Base-by-base conservation (phyloP, 495 filamentous ascomycete genomes). In the Bryoglossum gracile region DNA sequence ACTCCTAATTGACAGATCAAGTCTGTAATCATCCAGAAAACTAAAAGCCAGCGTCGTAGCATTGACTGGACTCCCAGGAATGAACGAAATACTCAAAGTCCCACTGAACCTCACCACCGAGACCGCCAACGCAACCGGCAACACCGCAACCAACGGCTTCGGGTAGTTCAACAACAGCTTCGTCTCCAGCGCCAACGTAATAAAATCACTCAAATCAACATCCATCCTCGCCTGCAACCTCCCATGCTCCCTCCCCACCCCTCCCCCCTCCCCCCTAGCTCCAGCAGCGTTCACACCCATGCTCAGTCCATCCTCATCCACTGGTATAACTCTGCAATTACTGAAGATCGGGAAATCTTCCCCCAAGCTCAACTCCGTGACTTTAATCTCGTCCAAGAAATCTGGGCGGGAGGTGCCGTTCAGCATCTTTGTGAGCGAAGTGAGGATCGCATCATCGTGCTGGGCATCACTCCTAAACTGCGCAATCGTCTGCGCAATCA, bases 291-390 rank as follows among this genome's bases (percentile, higher is more conserved):
- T n/a, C n/a, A n/a, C n/a, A n/a, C 61, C 59, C 19, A 75, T 50
- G 45, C 51, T 65, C n/a, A 78, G 51, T 1, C 76, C 76, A 60
- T 80, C 75, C 51, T 87, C 87, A 52, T 94, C 87, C 0, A 86
- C 82, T 3, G 86, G 86, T 18, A 87, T 87, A 41, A 98, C 87
- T 48, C 94, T 82, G 63, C 92, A 97, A 65, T 98, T 98, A 72
- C 90, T 96, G 65, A 98, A 94, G 14, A 98, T 98, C 6, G 92
- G 92, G 52, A 97, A 98, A 54, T 97, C 94, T 55, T 98, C 92
- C 16, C 92, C 92, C 0, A 98, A 72, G 14, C 78, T 89, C 47
- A 98, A 80, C 65, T 98, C 92, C 1, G 90, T 95, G 35, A 98
- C 86, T 22, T 80, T 80, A 46, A 98, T 96, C 59, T 91, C 87